Evolutionary conservation across 805 yeast genomes (phyloP).

Genomic region (Sugiyamaella smithiae): DNA sequence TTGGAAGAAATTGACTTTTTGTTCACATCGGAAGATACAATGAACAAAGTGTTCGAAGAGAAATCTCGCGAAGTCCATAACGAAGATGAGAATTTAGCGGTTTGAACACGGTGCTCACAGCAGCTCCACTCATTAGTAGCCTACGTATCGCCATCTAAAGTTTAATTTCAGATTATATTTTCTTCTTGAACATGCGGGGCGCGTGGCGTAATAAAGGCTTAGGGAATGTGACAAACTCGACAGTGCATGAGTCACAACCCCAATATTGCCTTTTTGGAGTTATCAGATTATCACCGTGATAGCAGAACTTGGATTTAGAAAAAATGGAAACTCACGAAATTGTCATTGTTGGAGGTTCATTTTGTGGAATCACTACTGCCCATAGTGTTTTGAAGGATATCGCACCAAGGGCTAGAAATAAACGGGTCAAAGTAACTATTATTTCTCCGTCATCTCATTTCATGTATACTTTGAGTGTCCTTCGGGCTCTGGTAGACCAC

Average conservation of each 20-base stretch:
- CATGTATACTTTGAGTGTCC: slow-evolving; percentile 18
- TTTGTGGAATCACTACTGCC: slow-evolving; percentile 10
- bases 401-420: background rate
- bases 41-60: background rate
- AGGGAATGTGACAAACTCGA: too few species aligned
- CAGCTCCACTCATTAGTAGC: too few species aligned
- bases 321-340: slow-evolving; percentile 5
- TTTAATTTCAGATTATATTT: too few species aligned
- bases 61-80: background rate
- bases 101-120: too few species aligned
- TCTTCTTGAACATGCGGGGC: too few species aligned
- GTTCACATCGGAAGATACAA: slow-evolving; percentile 32
- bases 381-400: slow-evolving; percentile 2
- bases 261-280: background rate
- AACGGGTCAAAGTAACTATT: slow-evolving; percentile 15
- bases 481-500: slow-evolving; percentile 21
- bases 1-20: slow-evolving; percentile 68
- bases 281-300: background rate
- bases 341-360: slow-evolving; percentile 18
- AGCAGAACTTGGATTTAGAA: background rate
- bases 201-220: too few species aligned
- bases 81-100: too few species aligned
- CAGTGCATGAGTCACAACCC: background rate
- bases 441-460: slow-evolving; percentile 17
- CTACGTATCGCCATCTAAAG: too few species aligned